Evolutionary conservation across 2,329 filamentous ascomycete species (phyloP), one percentile per base, ranked within the genome.

Genomic region (Arachnomyces sp.): DNA sequence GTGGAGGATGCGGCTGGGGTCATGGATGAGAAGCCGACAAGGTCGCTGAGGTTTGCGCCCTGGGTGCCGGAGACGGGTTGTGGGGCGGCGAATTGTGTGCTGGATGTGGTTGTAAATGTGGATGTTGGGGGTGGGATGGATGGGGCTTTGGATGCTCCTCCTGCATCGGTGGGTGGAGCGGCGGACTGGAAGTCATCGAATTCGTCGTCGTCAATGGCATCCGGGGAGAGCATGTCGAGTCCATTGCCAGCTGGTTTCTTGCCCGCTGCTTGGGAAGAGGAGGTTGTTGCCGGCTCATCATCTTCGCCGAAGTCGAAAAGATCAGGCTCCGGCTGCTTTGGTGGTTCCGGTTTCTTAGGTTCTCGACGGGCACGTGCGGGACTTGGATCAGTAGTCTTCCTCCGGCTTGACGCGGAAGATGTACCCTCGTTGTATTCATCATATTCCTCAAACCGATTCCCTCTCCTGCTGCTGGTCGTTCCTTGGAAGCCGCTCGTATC

Each of bases 151-250:
- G 63, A 54, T 15, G 59, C 44, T 14, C 58, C 51, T 17, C 58
- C 46, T n/a, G 56, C 52, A 38, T 54, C 49, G 33, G 58, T 63
- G 11, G 70, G 56, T 17, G 77, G 68, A 2, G 83, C 70, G 11
- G 90, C 90, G 14, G 88, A 94, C 63, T 94, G 87, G 72, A 96
- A 96, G 58, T 98, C 92, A 58, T 96, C 92, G 56, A 96, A 96
- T 48, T 95, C 92, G 51, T 94, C 89, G 48, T 95, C 90, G 38
- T 77, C 79, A 31, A 70, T 69, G 20, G 64, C 63, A 12, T 64
- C 55, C 32, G 66, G 58, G 18, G 60, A 54, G 36, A 79, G 57
- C 12, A 70, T 64, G 33, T 69, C 68, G 36, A 79, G 51, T 11
- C 67, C 69, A 35, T 68, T 66, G 38, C 60, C 60, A 34, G 66